Conservation (phyloP, 2,329 filamentous ascomycete species). For the Bipolaris zeicola region DNA sequence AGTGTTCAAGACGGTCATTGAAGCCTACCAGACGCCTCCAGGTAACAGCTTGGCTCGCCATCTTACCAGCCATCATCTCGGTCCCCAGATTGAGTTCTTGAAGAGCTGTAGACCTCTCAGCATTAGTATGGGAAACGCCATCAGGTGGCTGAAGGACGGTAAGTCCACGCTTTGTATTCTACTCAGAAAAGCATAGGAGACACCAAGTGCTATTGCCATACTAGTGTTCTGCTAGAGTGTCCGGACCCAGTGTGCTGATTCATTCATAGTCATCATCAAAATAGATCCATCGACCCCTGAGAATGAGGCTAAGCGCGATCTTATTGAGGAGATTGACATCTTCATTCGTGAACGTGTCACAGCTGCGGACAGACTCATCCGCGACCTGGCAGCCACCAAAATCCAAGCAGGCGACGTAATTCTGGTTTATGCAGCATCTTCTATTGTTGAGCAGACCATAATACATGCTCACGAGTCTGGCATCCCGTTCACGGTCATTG, state of each 20-base stretch:
- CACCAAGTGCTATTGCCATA: not conserved
- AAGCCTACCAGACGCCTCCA: conserved; percentile 87
- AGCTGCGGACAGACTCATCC: conserved; percentile 84
- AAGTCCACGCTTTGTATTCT: conserved; percentile 11
- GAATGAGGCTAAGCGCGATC: conserved; percentile 75
- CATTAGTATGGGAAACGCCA: conserved; percentile 96
- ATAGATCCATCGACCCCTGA: conserved; percentile 87
- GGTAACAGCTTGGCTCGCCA: conserved; percentile 87
- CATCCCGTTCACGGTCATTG: conserved; percentile 79
- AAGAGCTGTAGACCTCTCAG: conserved; percentile 93
- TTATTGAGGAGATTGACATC: conserved; percentile 81
- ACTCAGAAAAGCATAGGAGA: not conserved
- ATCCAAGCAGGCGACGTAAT: conserved; percentile 82
- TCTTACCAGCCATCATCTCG: conserved; percentile 87
- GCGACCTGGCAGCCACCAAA: conserved; percentile 73
- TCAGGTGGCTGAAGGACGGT: conserved; percentile 85
- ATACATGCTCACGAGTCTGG: conserved; percentile 71
- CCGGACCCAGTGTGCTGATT: conserved; percentile 6
- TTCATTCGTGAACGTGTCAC: conserved; percentile 92
- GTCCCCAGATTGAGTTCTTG: conserved; percentile 93
- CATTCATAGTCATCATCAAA: conserved; percentile 71
- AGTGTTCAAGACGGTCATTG: conserved; percentile 90
- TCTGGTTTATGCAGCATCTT: conserved; percentile 84
- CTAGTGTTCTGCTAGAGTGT: not conserved
- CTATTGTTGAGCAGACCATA: conserved; percentile 82